These are phyloP conservation scores for Dactylis glomerata DNA, from an alignment of 176 grass and related monocot species.

Conservation along the genomic window DNA sequence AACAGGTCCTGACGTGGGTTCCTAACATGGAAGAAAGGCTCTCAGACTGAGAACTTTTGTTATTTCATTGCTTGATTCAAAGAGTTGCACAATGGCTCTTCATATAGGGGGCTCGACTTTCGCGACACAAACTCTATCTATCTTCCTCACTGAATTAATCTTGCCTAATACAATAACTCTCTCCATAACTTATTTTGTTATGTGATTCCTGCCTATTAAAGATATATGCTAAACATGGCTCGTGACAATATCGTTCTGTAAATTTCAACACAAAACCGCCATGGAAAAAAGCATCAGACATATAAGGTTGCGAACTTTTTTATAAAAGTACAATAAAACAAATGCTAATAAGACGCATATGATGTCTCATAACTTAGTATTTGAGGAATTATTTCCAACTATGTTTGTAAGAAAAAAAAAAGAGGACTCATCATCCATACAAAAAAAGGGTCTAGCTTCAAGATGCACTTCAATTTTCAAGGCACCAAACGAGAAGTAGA, in stretches of 20 bases:
- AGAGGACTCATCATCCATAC: neutral
- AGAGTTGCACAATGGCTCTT: conserved; percentile 6
- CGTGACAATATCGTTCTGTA: neutral
- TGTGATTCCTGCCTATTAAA: neutral
- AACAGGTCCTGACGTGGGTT: neutral
- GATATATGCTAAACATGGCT: neutral
- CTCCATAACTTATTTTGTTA: neutral
- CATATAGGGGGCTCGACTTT: neutral
- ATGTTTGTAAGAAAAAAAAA: neutral
- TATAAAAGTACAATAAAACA: neutral
- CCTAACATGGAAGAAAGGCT: neutral
- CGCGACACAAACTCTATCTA: conserved; percentile 1
- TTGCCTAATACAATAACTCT: neutral
- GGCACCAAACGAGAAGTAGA: conserved; percentile 17
- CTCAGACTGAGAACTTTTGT: neutral
- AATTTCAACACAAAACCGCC: neutral
- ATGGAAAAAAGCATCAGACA: neutral
- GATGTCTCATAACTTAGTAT: neutral
- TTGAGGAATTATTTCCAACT: conserved; percentile 16
- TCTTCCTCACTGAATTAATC: neutral
- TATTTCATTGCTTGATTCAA: conserved; percentile 16
- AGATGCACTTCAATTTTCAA: conserved; percentile 23
- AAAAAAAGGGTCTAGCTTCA: conserved; percentile 8
- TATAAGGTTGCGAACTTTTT: neutral
- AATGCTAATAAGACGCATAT: neutral